Evolutionary conservation across 331 rosid genomes (phyloP).

Genomic region (Stylosanthes scabra): DNA sequence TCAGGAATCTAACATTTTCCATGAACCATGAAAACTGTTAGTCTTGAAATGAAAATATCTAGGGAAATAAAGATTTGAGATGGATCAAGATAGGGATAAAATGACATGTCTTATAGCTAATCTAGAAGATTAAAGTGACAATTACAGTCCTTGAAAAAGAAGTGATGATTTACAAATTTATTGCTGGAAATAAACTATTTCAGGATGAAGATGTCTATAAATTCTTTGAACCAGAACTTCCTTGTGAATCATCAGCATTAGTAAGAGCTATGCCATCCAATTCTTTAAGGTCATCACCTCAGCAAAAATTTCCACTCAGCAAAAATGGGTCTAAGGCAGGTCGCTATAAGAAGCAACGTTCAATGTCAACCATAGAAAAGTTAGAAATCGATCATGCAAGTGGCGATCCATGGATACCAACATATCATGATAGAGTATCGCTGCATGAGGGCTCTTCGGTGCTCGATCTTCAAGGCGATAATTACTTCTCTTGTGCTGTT

Average conservation of each 20-base stretch:
- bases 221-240: slow-evolving; percentile 94
- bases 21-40: slow-evolving; percentile 6
- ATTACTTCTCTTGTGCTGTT: slow-evolving; percentile 92
- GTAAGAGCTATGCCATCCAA: slow-evolving; percentile 48
- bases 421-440: slow-evolving; percentile 55
- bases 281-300: slow-evolving; percentile 50
- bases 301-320: slow-evolving; percentile 50
- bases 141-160: slow-evolving; percentile 4
- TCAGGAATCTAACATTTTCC: neutral
- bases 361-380: slow-evolving; percentile 71
- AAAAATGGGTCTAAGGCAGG: slow-evolving; percentile 53
- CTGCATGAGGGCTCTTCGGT: slow-evolving; percentile 86
- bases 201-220: slow-evolving; percentile 93
- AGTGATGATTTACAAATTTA: slow-evolving; percentile 1
- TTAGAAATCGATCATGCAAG: slow-evolving; percentile 44
- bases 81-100: slow-evolving; percentile 11
- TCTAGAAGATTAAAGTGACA: neutral
- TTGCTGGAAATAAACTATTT: slow-evolving; percentile 14
- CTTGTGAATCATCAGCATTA: slow-evolving; percentile 54
- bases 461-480: slow-evolving; percentile 88
- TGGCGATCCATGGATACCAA: slow-evolving; percentile 51
- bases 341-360: slow-evolving; percentile 76
- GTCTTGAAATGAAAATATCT: slow-evolving; percentile 1
- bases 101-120: slow-evolving; percentile 16
- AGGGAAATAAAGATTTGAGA: neutral